These are phyloP conservation scores for Pythium insidiosum DNA, from an alignment of 352 stramenopile genomes.

Conservation along the genomic window DNA sequence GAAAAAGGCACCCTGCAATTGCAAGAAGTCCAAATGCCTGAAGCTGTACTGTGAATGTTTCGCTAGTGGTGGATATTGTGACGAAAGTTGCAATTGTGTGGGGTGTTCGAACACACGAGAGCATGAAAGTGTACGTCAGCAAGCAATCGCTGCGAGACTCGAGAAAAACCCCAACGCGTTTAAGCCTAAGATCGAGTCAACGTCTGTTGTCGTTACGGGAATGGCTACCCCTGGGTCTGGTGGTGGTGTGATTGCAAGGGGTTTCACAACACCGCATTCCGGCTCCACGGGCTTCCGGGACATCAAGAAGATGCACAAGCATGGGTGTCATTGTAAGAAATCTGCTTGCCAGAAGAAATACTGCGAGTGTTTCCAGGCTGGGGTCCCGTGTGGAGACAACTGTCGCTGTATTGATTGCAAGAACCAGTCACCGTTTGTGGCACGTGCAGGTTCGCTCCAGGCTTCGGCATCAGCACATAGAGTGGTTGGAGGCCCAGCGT, in stretches of 20 bases:
- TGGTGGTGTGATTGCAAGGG: not conserved
- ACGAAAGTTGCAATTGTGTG: constrained; percentile 89
- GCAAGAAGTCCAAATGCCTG: constrained; percentile 97
- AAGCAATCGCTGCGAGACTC: constrained; percentile 86
- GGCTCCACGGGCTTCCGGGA: constrained; percentile 4
- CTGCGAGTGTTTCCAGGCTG: constrained; percentile 95
- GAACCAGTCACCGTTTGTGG: constrained; percentile 50
- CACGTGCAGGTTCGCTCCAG: not conserved
- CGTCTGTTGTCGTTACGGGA: constrained; percentile 1
- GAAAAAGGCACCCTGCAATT: constrained; percentile 90
- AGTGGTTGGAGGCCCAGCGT: not conserved
- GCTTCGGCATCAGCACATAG: not conserved
- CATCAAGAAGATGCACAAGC: constrained; percentile 86
- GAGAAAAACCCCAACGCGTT: constrained; percentile 94
- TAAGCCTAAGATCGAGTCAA: constrained; percentile 91
- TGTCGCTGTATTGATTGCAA: constrained; percentile 88
- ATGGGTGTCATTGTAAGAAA: constrained; percentile 96
- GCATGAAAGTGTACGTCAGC: constrained; percentile 59
- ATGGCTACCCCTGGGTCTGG: not conserved
- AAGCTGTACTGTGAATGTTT: constrained; percentile 98
- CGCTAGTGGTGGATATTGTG: constrained; percentile 87
- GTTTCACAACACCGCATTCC: not conserved
- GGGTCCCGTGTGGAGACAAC: constrained; percentile 77
- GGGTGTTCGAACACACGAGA: constrained; percentile 85
- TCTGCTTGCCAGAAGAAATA: constrained; percentile 97